Percentiles rank a stretch among this genome's conserved stretches.
Evolutionary conservation across 352 stramenopile species (phyloP).

Genomic region (Saprolegnia parasitica): DNA sequence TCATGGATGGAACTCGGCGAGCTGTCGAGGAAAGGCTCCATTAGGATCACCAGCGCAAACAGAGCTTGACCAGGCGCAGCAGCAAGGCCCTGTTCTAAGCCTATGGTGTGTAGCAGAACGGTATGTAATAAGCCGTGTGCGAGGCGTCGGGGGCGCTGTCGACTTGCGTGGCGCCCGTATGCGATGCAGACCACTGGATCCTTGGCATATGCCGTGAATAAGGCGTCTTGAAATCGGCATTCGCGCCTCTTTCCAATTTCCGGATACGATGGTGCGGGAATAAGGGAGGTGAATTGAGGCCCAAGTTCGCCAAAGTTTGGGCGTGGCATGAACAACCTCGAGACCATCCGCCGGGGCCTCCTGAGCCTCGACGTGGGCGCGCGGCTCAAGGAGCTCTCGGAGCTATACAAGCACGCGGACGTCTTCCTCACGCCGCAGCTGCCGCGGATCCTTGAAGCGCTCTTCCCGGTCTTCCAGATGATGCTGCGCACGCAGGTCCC

Average conservation of each 20-base stretch:
- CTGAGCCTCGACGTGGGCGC: constrained; percentile 65
- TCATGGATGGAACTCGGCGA: too few relatives aligned
- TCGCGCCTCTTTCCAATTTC: constrained; percentile 6
- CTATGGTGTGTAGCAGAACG: too few relatives aligned
- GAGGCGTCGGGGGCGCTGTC: too few relatives aligned
- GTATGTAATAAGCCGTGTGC: too few relatives aligned
- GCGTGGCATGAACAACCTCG: constrained; percentile 50
- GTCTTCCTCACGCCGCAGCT: constrained; percentile 89
- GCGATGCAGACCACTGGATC: too few relatives aligned
- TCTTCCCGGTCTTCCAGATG: constrained; percentile 87
- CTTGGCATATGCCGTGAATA: neutral
- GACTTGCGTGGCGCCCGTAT: too few relatives aligned
- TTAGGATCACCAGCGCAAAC: too few relatives aligned
- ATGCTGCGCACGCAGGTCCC: constrained; percentile 73
- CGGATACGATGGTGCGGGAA: neutral
- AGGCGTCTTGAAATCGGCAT: neutral
- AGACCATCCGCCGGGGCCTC: constrained; percentile 81
- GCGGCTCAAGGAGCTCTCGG: constrained; percentile 79
- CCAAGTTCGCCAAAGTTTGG: constrained; percentile 21
- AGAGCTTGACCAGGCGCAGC: too few relatives aligned
- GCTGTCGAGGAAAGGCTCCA: too few relatives aligned
- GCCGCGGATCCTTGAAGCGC: constrained; percentile 81
- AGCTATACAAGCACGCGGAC: constrained; percentile 82
- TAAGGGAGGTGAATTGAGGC: constrained; percentile 20
- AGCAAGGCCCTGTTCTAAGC: too few relatives aligned